These are phyloP conservation scores for Solanum pinnatisectum DNA, from an alignment of 257 asterid species.

Conservation along the genomic window DNA sequence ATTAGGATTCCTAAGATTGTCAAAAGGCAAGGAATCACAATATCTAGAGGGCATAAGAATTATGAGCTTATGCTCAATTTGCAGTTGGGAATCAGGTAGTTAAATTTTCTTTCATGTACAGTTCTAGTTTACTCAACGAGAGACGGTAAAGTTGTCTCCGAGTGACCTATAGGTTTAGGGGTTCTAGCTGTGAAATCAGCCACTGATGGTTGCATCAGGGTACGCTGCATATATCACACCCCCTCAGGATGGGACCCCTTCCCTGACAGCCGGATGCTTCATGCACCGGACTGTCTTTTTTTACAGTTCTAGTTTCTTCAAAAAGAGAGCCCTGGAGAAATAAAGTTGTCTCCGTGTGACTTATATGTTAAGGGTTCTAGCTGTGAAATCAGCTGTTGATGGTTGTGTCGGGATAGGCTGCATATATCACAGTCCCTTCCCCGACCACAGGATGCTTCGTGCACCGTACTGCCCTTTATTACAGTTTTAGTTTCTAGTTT, in stretches of 20 bases:
- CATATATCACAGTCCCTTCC: background rate
- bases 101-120: background rate
- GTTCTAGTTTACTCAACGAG: background rate
- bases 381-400: background rate
- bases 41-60: slow-evolving; percentile 60
- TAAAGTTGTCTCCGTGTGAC: background rate
- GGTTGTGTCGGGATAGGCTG: background rate
- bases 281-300: background rate
- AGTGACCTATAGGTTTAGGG: background rate
- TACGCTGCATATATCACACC: background rate
- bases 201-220: background rate
- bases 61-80: slow-evolving; percentile 66
- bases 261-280: background rate
- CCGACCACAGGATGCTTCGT: background rate
- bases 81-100: slow-evolving; percentile 66
- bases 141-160: background rate
- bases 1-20: slow-evolving; percentile 45
- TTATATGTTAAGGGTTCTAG: background rate
- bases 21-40: slow-evolving; percentile 59
- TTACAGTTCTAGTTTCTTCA: background rate
- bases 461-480: background rate
- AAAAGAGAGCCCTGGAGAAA: background rate
- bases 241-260: background rate
- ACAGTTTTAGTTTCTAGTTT: background rate
- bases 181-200: background rate